These are phyloP conservation scores for Debaryomyces maramus DNA, from an alignment of 805 yeast species.

Conservation along the genomic window DNA sequence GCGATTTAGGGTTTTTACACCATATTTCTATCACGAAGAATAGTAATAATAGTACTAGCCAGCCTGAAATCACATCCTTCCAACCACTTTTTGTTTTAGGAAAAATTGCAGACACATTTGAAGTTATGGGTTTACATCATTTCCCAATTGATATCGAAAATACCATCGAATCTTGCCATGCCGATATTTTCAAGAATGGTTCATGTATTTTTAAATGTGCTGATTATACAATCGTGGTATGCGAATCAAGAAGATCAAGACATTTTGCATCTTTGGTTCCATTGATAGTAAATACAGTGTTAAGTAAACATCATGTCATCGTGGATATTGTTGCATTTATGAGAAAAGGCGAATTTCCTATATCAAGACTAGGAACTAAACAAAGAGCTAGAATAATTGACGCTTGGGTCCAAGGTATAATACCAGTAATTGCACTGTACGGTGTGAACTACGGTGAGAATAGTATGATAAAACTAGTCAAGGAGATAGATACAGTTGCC, in stretches of 20 bases:
- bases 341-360: conserved; percentile 59
- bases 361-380: conserved; percentile 70
- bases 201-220: conserved; percentile 79
- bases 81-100: conserved; percentile 88
- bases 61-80: conserved; percentile 38
- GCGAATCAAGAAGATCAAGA: conserved; percentile 56
- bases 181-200: conserved; percentile 56
- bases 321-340: conserved; percentile 84
- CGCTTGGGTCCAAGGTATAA: conserved; percentile 49
- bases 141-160: conserved; percentile 81
- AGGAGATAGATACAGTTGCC: conserved; percentile 50
- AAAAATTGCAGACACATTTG: conserved; percentile 81
- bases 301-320: conserved; percentile 78
- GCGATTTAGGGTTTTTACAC: conserved; percentile 91
- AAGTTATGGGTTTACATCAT: conserved; percentile 85
- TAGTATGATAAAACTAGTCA: conserved; percentile 56
- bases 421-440: conserved; percentile 42
- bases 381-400: conserved; percentile 72
- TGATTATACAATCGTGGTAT: conserved; percentile 71
- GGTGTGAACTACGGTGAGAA: conserved; percentile 68
- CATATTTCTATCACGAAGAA: conserved; percentile 54
- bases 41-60: conserved; percentile 7
- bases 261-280: conserved; percentile 77
- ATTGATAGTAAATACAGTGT: conserved; percentile 71
- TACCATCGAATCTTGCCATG: conserved; percentile 48